Conservation (phyloP, 1,139 yeast genomes). For the Debaryomyces nepalensis region DNA sequence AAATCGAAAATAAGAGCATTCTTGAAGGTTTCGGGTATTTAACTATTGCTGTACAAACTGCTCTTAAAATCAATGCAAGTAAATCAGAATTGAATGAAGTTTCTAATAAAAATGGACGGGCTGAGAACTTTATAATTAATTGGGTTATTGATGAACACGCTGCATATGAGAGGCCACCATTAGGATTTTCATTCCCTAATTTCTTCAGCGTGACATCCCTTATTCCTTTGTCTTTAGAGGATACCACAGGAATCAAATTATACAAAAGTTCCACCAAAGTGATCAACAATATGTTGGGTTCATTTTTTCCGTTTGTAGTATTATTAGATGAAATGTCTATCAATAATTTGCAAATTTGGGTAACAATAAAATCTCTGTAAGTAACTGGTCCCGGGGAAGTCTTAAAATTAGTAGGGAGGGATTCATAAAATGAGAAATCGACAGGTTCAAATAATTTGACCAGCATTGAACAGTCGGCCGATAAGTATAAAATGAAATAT, state of each 20-base stretch:
- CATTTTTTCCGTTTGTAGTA: constrained; percentile 5
- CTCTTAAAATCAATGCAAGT: constrained; percentile 59
- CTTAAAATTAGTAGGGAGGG: constrained; percentile 54
- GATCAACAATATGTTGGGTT: constrained; percentile 25
- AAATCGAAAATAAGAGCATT: constrained; percentile 55
- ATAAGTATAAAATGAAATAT: constrained; percentile 62
- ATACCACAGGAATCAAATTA: constrained; percentile 58
- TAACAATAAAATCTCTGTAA: constrained; percentile 63
- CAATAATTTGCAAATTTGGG: constrained; percentile 48
- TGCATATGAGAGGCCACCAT: constrained; percentile 61
- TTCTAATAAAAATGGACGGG: constrained; percentile 45
- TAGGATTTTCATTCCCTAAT: constrained; percentile 37
- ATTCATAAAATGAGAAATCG: constrained; percentile 40
- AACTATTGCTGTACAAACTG: constrained; percentile 55
- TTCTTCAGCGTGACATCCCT: constrained; percentile 32
- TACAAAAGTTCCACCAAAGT: constrained; percentile 61
- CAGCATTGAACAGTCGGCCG: constrained; percentile 52
- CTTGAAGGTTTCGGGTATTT: constrained; percentile 56
- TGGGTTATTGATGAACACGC: constrained; percentile 63
- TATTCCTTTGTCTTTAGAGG: constrained; percentile 22
- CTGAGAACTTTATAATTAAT: constrained; percentile 51
- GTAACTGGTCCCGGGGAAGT: constrained; percentile 45
- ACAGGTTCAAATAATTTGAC: constrained; percentile 46
- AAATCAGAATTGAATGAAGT: constrained; percentile 57
- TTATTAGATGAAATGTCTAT: constrained; percentile 12